Conservation (phyloP, 495 filamentous ascomycete species). For the Daldinia caldariorum region DNA sequence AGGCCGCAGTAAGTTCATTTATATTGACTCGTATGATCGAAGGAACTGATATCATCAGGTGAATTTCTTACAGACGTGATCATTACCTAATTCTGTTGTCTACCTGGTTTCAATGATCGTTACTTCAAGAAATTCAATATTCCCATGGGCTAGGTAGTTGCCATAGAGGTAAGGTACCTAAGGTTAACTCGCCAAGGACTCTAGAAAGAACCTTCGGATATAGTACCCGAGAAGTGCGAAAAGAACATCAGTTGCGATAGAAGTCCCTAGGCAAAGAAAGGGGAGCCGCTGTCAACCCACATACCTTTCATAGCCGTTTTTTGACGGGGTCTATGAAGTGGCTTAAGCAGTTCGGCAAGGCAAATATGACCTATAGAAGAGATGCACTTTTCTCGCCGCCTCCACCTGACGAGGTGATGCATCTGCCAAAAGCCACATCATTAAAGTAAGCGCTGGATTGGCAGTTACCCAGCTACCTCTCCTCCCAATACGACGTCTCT, state of each 20-base stretch:
- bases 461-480: background rate
- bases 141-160: background rate
- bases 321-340: conserved; percentile 35
- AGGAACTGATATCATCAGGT: too few relatives aligned
- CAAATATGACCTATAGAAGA: conserved; percentile 9
- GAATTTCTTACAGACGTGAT: background rate
- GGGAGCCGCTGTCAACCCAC: background rate
- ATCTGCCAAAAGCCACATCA: conserved; percentile 16
- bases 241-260: too few relatives aligned
- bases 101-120: background rate
- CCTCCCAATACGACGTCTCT: conserved; percentile 6
- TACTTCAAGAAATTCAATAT: background rate
- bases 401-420: background rate
- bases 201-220: background rate
- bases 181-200: background rate
- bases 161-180: background rate
- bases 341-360: conserved; percentile 26
- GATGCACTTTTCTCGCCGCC: conserved; percentile 12
- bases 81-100: background rate
- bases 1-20: too few relatives aligned
- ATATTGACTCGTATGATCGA: too few relatives aligned
- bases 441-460: conserved; percentile 24
- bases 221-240: too few relatives aligned
- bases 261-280: background rate
- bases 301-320: conserved; percentile 16